Evolutionary conservation across 108 stramenopile genomes (phyloP).

Genomic region (Stephanodiscus triporus): DNA sequence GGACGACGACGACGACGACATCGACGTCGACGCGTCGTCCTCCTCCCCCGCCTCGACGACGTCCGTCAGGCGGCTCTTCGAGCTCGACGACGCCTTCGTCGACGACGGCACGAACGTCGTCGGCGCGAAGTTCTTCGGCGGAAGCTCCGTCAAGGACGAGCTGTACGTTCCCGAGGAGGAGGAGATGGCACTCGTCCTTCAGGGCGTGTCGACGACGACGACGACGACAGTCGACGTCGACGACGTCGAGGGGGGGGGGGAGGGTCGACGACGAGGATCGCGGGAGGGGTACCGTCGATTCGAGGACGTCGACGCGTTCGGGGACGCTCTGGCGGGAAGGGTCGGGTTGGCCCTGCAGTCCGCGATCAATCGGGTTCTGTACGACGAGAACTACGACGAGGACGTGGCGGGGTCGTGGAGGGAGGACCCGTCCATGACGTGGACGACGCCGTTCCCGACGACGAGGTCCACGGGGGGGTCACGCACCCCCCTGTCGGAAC

Average conservation of each 20-base stretch:
- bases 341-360: constrained; percentile 60
- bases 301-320: constrained; percentile 51
- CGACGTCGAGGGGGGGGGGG: not conserved
- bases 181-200: constrained; percentile 46
- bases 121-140: constrained; percentile 62
- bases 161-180: constrained; percentile 72
- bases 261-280: not conserved
- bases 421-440: constrained; percentile 46
- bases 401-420: constrained; percentile 18
- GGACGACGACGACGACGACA: constrained; percentile 13
- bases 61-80: constrained; percentile 29
- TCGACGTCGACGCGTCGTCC: constrained; percentile 2
- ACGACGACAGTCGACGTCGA: constrained; percentile 3
- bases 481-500: constrained; percentile 56
- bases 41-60: constrained; percentile 7
- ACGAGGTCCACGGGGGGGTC: constrained; percentile 3
- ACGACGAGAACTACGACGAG: constrained; percentile 31
- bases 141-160: constrained; percentile 78
- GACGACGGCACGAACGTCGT: constrained; percentile 48
- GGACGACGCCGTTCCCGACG: constrained; percentile 60
- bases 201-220: constrained; percentile 25
- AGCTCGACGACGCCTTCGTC: constrained; percentile 41
- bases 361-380: constrained; percentile 60
- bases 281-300: constrained; percentile 48
- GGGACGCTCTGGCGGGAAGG: constrained; percentile 35